These are phyloP conservation scores for Syncephalastrum racemosum DNA, from an alignment of 371 early-diverging fungal species.

Conservation along the genomic window DNA sequence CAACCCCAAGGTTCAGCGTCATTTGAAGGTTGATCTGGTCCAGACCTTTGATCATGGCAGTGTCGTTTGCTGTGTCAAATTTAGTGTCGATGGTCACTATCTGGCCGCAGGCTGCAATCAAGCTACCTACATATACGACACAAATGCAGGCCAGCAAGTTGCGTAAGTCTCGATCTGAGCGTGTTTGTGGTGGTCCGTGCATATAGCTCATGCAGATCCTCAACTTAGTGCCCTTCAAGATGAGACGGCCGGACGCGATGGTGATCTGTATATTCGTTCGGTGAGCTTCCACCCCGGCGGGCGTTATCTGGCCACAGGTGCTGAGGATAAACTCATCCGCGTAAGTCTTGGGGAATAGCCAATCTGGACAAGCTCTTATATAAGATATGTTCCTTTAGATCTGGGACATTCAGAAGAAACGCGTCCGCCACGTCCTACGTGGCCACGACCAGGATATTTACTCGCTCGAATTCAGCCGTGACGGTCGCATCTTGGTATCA, in stretches of 20 bases:
- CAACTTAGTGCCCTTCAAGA: slow-evolving; percentile 68
- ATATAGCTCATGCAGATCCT: not conserved
- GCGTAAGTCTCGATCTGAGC: slow-evolving; percentile 41
- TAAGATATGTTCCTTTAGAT: slow-evolving; percentile 22
- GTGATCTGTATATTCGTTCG: slow-evolving; percentile 87
- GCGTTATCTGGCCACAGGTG: slow-evolving; percentile 32
- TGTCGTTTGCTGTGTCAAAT: slow-evolving; percentile 95
- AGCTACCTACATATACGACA: slow-evolving; percentile 84
- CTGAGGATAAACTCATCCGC: slow-evolving; percentile 80
- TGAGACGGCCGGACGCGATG: slow-evolving; percentile 57
- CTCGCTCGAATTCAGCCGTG: slow-evolving; percentile 91
- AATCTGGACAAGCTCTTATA: not conserved
- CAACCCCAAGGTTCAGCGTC: slow-evolving; percentile 67
- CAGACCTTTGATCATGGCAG: slow-evolving; percentile 83
- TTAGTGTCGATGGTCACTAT: slow-evolving; percentile 84
- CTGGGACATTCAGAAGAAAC: slow-evolving; percentile 73
- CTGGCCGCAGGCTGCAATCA: slow-evolving; percentile 94
- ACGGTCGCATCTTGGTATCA: slow-evolving; percentile 89
- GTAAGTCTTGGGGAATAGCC: slow-evolving; percentile 54
- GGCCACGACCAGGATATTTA: slow-evolving; percentile 98
- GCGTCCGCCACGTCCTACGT: slow-evolving; percentile 16
- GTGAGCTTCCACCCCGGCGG: slow-evolving; percentile 96
- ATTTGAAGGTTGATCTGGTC: slow-evolving; percentile 75
- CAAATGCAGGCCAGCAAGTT: slow-evolving; percentile 68
- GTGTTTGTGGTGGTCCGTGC: too few relatives aligned